phyloP scores from a whole-genome alignment of 768 basidiomycete genomes.

The Chlorophyllum brunneum region DNA sequence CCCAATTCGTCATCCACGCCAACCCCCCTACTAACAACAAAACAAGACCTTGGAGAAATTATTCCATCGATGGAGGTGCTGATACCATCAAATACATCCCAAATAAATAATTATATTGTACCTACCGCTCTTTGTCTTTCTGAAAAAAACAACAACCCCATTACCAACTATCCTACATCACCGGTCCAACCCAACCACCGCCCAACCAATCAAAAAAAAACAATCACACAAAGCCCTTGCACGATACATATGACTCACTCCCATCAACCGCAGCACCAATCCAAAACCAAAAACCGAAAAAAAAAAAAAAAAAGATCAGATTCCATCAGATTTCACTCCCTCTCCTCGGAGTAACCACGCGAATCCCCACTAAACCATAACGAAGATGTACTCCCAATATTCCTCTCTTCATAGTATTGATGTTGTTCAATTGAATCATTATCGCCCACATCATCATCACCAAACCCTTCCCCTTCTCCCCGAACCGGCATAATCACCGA shows the following conservation, averaged over 20 bases:
- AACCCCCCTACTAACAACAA: conserved; percentile 3
- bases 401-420: background rate
- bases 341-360: too few relatives aligned
- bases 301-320: too few relatives aligned
- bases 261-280: too few relatives aligned
- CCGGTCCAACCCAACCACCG: too few relatives aligned
- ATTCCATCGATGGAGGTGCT: conserved; percentile 21
- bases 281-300: too few relatives aligned
- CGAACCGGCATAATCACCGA: background rate
- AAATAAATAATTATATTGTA: background rate
- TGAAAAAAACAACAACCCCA: background rate
- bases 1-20: conserved; percentile 34
- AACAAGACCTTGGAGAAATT: conserved; percentile 41
- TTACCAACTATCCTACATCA: too few relatives aligned
- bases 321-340: too few relatives aligned
- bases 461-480: background rate
- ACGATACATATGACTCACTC: conserved; percentile 11
- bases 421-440: background rate
- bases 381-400: too few relatives aligned
- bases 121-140: too few relatives aligned
- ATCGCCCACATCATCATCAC: background rate
- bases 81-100: conserved; percentile 32
- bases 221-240: too few relatives aligned
- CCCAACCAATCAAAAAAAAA: too few relatives aligned
- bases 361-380: too few relatives aligned